Evolutionary conservation across 768 basidiomycete genomes (phyloP).

Genomic region (Chlorophyllum brunneum): DNA sequence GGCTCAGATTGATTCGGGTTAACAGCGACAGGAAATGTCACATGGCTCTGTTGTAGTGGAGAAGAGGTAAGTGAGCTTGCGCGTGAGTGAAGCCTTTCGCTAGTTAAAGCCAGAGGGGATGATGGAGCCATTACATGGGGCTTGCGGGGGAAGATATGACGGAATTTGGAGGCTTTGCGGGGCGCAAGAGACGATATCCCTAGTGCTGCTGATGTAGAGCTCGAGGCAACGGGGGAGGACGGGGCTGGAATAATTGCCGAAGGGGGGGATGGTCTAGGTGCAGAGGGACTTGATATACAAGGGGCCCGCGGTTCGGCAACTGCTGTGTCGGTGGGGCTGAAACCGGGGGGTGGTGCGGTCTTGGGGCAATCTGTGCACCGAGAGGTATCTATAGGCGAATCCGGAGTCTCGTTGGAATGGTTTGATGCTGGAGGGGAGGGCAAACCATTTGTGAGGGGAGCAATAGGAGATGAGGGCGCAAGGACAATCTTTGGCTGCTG

Average conservation of each 20-base stretch:
- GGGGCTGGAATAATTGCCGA: slow-evolving; percentile 1
- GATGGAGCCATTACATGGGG: slow-evolving; percentile 28
- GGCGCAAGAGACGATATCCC: slow-evolving; percentile 19
- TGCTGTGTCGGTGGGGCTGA: background rate
- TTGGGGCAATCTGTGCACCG: background rate
- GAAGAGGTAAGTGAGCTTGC: slow-evolving; percentile 23
- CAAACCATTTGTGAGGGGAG: slow-evolving; percentile 8
- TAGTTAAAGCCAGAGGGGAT: slow-evolving; percentile 28
- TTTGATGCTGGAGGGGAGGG: slow-evolving; percentile 13
- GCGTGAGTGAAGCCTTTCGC: slow-evolving; percentile 20
- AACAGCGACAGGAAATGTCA: background rate
- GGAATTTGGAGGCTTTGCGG: slow-evolving; percentile 41
- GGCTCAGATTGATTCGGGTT: slow-evolving; percentile 8
- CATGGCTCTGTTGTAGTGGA: slow-evolving; percentile 10
- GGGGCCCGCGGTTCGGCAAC: too few relatives aligned
- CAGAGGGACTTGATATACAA: too few relatives aligned
- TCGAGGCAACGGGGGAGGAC: slow-evolving; percentile 2
- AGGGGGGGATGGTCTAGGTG: background rate
- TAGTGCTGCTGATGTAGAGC: slow-evolving; percentile 1
- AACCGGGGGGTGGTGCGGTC: background rate
- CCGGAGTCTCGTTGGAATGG: slow-evolving; percentile 8
- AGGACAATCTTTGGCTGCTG: slow-evolving; percentile 7
- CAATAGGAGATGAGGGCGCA: slow-evolving; percentile 11
- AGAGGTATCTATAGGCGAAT: background rate
- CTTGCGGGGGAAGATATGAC: slow-evolving; percentile 32